Evolutionary conservation across 805 yeast genomes (phyloP), one percentile per base, ranked within the genome.

Genomic region (Teunomyces barrocoloradensis): DNA sequence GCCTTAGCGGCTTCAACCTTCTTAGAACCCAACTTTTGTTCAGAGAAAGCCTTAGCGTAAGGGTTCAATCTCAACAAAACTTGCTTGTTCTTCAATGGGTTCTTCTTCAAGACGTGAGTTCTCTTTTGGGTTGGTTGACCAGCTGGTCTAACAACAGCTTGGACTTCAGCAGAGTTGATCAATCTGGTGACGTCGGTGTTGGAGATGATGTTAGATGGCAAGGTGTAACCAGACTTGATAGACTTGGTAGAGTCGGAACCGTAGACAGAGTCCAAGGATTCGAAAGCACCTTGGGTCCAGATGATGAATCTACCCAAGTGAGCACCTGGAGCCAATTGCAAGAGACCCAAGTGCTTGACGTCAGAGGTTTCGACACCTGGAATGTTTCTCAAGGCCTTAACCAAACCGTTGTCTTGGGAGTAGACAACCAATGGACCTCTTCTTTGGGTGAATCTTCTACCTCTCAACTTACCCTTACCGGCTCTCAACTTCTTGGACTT

Each of bases 281-380:
- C 87, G 77, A 94, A 90, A 74, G 99, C 99, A 74, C 89, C 80
- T 82, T 91, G 96, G 72, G 99, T 91, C 99, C 99, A 94, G 89
- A 94, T 89, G 71, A 94, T 87, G 71, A 94, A 94, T 85, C 99
- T 91, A 82, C 99, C 99, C 70, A 94, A 82, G 84, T 94, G 99
- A 73, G 98, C 96, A 87, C 99, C 99, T 78, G 99, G 99, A 68
- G 99, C 99, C 71, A 94, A 87, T 83, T 92, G 98, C 75, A 94
- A 86, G 68, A 94, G 82, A 81, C 94, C 94, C 70, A 94, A 84
- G 72, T 91, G 81, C 68, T 86, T 80, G 66, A 94, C 99, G 75
- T 85, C 80, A 68, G 92, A 84, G 70, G 96, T 85, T 83, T 94
- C 99, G 64, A 94, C 98, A 87, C 99, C 99, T 78, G 99, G 99